Evolutionary conservation across 2,329 filamentous ascomycete genomes (phyloP).

Genomic region (Pestalotiopsis fici): DNA sequence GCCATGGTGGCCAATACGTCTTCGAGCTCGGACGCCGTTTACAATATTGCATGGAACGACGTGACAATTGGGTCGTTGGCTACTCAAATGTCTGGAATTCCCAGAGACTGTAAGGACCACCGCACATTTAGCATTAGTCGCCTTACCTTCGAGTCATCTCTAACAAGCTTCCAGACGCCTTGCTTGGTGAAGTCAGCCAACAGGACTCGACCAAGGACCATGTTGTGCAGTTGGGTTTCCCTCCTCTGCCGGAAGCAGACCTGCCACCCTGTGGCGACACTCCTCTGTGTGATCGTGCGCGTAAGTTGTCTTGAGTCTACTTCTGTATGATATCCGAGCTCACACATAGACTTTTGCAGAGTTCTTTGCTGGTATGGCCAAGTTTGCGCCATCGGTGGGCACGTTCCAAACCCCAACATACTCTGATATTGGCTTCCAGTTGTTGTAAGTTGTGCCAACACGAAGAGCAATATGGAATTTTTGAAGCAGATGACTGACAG

Average conservation of each 20-base stretch:
- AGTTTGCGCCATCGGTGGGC: slow-evolving; percentile 26
- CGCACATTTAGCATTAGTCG: not conserved
- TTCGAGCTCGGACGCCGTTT: slow-evolving; percentile 18
- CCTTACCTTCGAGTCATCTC: not conserved
- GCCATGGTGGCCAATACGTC: slow-evolving; percentile 18
- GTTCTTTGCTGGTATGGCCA: slow-evolving; percentile 26
- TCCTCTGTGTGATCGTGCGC: slow-evolving; percentile 25
- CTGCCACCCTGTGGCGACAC: slow-evolving; percentile 25
- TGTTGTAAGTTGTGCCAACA: slow-evolving; percentile 29
- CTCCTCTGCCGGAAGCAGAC: slow-evolving; percentile 24
- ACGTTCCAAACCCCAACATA: slow-evolving; percentile 26
- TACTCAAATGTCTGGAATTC: slow-evolving; percentile 23
- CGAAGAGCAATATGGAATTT: not conserved
- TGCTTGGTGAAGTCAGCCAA: slow-evolving; percentile 29
- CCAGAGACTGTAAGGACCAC: slow-evolving; percentile 26
- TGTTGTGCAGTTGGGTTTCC: slow-evolving; percentile 27
- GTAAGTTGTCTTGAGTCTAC: slow-evolving; percentile 17
- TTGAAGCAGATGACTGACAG: slow-evolving; percentile 30
- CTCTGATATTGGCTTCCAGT: slow-evolving; percentile 29
- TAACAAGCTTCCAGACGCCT: slow-evolving; percentile 21
- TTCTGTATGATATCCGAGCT: not conserved
- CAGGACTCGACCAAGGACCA: slow-evolving; percentile 19
- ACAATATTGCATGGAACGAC: slow-evolving; percentile 28
- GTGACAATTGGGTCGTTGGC: slow-evolving; percentile 25
- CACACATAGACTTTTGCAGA: slow-evolving; percentile 17